phyloP scores from a whole-genome alignment of 345 rosid genomes.

The Dipteronia dyeriana region DNA sequence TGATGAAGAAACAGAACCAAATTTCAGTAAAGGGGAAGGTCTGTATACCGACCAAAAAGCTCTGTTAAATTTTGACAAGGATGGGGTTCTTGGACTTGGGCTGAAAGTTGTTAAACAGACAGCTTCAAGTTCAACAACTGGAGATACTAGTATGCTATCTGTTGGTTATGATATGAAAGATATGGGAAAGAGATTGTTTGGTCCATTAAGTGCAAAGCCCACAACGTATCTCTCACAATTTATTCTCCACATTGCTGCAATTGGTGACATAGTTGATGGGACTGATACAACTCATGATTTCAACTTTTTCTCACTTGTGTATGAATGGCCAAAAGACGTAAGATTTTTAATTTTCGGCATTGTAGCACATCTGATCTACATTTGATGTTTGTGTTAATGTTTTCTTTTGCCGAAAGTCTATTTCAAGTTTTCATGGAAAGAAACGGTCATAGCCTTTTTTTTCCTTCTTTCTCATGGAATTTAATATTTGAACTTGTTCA shows the following conservation, averaged over 20 bases:
- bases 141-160: conserved; percentile 48
- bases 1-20: conserved; percentile 80
- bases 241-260: conserved; percentile 92
- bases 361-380: conserved; percentile 8
- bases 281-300: conserved; percentile 98
- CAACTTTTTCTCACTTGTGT: conserved; percentile 90
- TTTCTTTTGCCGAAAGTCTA: neutral
- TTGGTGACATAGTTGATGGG: conserved; percentile 98
- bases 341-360: conserved; percentile 32
- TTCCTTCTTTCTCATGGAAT: conserved; percentile 7
- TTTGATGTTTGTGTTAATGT: conserved; percentile 9
- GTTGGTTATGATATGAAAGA: conserved; percentile 65
- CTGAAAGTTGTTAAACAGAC: conserved; percentile 57
- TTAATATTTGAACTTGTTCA: conserved; percentile 6
- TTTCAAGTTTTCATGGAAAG: neutral
- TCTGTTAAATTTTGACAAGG: conserved; percentile 48
- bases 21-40: conserved; percentile 50
- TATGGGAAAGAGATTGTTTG: conserved; percentile 73
- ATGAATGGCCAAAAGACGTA: conserved; percentile 99
- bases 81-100: conserved; percentile 92
- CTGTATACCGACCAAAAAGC: conserved; percentile 39
- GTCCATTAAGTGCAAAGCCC: conserved; percentile 78
- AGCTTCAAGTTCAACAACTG: conserved; percentile 44
- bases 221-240: conserved; percentile 88
- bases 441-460: neutral